A percentile compares a stretch with the other conserved stretches of the same genome.
Conservation (phyloP, 768 basidiomycete species). For the Russula sp. region DNA sequence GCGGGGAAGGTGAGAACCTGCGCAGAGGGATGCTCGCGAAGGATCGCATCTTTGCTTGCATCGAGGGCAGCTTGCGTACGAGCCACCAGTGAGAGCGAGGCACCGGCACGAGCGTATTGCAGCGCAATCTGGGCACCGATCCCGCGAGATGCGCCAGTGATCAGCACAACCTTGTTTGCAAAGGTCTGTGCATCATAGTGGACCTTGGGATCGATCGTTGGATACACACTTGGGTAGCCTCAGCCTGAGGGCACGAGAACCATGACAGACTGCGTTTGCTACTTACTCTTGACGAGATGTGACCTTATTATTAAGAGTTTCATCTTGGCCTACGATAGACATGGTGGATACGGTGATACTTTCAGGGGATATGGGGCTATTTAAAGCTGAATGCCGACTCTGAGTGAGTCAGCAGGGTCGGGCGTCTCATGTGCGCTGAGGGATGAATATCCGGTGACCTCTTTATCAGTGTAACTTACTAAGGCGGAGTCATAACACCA, state of each 20-base stretch:
- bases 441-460: too few relatives aligned
- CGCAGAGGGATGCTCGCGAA: conserved; percentile 1
- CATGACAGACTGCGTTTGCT: too few relatives aligned
- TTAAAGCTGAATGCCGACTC: too few relatives aligned
- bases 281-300: conserved; percentile 1
- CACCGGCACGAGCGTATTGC: conserved; percentile 29
- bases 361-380: too few relatives aligned
- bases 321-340: neutral
- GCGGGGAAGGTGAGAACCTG: conserved; percentile 14
- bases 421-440: too few relatives aligned
- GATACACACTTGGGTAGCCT: conserved; percentile 13
- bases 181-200: conserved; percentile 19
- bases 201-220: conserved; percentile 6
- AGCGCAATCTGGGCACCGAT: conserved; percentile 29
- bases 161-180: conserved; percentile 27
- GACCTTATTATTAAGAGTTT: conserved; percentile 19
- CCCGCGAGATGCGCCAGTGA: conserved; percentile 33
- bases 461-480: too few relatives aligned
- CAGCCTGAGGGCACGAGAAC: neutral
- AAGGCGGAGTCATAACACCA: too few relatives aligned
- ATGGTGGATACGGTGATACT: neutral
- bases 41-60: conserved; percentile 6
- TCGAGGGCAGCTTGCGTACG: conserved; percentile 17
- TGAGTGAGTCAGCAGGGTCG: too few relatives aligned
- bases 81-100: conserved; percentile 22